Evolutionary conservation across 1,284 basidiomycete genomes (phyloP), one percentile per base, ranked within the genome.

Genomic region (Mycena citricolor): DNA sequence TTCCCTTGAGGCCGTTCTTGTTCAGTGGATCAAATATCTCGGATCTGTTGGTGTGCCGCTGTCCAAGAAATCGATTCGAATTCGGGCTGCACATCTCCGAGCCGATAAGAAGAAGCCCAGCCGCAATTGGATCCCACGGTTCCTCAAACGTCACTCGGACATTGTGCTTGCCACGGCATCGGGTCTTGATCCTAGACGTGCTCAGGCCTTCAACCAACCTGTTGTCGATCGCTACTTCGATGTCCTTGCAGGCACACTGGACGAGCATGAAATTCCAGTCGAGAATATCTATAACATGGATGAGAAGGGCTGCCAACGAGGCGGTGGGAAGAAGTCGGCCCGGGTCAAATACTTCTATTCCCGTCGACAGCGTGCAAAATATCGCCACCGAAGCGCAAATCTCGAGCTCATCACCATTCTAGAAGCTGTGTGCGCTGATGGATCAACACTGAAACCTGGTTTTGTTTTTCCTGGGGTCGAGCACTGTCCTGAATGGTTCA

Each of bases 251-350:
- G 22, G 51, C 6, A 11, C 54, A 4, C 35, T 62, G 11, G 44
- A 59, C 14, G 46, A 57, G 21, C 10, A 56, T 32, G 43, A 54
- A 8, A 66, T 70, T 30, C 64, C 65, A 1, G 52, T 55, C 28
- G 54, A 64, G 32, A 68, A 73, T 41, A 48, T 66, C 20, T 72
- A 64, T 35, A 73, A 72, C 42, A 66, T 69, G 63, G 65, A 70
- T 45, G 61, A 69, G 52, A 70, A 68, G 54, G 66, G 64, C 0
- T 45, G 54, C 43, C 66, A 69, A 42, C 42, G 58, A 12, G 62
- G 64, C 13, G 61, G 61, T 14, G 63, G 64, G 6, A 39, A 54
- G 23, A 61, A 60, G 45, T 44, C 31, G 20, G 44, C 40, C 8
- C 43, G 38, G 2, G 20, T 45, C 11, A 60, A 61, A 44, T 62